phyloP scores from a whole-genome alignment of 2,329 filamentous ascomycete species.

The Fusarium sp. region DNA sequence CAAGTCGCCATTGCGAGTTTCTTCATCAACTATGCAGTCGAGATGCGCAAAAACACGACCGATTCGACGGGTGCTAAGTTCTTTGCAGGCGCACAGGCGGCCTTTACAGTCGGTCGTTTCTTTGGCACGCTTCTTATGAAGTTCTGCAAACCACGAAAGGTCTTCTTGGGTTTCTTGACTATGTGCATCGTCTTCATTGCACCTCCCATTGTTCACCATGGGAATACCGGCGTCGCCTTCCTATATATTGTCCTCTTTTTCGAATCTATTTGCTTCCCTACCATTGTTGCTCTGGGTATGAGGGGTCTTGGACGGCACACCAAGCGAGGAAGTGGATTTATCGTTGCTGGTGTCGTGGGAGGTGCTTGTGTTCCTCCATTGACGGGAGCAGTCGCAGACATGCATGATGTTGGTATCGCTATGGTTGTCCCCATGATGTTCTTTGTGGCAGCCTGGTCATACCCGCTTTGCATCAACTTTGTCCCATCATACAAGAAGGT shows the following conservation, averaged over 20 bases:
- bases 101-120: slow-evolving; percentile 82
- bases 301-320: slow-evolving; percentile 82
- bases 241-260: slow-evolving; percentile 83
- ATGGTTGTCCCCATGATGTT: slow-evolving; percentile 78
- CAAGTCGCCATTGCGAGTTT: slow-evolving; percentile 77
- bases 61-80: slow-evolving; percentile 73
- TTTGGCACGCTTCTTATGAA: slow-evolving; percentile 77
- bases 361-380: slow-evolving; percentile 83
- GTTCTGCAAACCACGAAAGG: slow-evolving; percentile 74
- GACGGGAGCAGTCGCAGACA: slow-evolving; percentile 77
- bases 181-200: slow-evolving; percentile 75
- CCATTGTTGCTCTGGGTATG: slow-evolving; percentile 84
- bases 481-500: slow-evolving; percentile 73
- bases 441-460: slow-evolving; percentile 70
- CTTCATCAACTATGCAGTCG: slow-evolving; percentile 81
- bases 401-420: slow-evolving; percentile 70
- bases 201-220: slow-evolving; percentile 63
- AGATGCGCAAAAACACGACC: slow-evolving; percentile 68
- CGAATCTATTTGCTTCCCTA: slow-evolving; percentile 85
- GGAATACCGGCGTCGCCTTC: slow-evolving; percentile 69
- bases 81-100: slow-evolving; percentile 81
- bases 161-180: slow-evolving; percentile 77
- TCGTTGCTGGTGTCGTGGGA: slow-evolving; percentile 78
- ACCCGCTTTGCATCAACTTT: slow-evolving; percentile 76
- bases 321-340: slow-evolving; percentile 81